These are phyloP conservation scores for Cyclotella cryptica DNA, from an alignment of 108 stramenopile species.

Conservation along the genomic window DNA sequence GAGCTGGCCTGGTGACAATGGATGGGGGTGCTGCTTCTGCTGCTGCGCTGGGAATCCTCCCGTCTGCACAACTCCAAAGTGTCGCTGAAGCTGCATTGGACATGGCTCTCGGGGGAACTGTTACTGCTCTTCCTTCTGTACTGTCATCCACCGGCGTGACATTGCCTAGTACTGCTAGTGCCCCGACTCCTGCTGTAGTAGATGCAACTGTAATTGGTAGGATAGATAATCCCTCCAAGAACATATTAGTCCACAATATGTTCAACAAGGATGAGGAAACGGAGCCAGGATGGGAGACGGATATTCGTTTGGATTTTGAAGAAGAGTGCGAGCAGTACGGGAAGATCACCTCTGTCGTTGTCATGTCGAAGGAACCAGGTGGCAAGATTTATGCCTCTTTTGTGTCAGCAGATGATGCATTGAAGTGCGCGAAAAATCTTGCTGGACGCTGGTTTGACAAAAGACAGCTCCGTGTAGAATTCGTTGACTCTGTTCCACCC, in stretches of 20 bases:
- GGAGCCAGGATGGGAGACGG: constrained; percentile 88
- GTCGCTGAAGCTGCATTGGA: constrained; percentile 59
- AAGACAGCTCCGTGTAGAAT: constrained; percentile 89
- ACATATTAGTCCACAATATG: constrained; percentile 93
- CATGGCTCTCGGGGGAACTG: constrained; percentile 40
- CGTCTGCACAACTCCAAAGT: constrained; percentile 41
- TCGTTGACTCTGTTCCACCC: constrained; percentile 58
- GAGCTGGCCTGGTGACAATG: constrained; percentile 51
- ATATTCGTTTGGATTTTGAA: constrained; percentile 89
- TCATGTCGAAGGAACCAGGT: constrained; percentile 86
- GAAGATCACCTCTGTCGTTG: constrained; percentile 66
- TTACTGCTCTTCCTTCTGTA: constrained; percentile 36
- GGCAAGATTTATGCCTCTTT: constrained; percentile 92
- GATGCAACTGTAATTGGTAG: constrained; percentile 52
- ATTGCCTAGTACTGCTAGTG: background rate
- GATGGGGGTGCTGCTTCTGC: constrained; percentile 50
- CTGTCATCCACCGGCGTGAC: background rate
- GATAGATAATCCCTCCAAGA: constrained; percentile 49
- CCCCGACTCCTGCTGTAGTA: constrained; percentile 4
- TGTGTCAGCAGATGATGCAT: constrained; percentile 68
- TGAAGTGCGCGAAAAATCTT: constrained; percentile 83
- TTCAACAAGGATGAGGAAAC: constrained; percentile 94
- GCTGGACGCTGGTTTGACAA: constrained; percentile 96
- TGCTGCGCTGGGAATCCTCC: constrained; percentile 46
- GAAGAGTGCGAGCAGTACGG: constrained; percentile 93